Evolutionary conservation across 148 eudicot genomes (phyloP).

Genomic region (Vaccinium macrocarpon): DNA sequence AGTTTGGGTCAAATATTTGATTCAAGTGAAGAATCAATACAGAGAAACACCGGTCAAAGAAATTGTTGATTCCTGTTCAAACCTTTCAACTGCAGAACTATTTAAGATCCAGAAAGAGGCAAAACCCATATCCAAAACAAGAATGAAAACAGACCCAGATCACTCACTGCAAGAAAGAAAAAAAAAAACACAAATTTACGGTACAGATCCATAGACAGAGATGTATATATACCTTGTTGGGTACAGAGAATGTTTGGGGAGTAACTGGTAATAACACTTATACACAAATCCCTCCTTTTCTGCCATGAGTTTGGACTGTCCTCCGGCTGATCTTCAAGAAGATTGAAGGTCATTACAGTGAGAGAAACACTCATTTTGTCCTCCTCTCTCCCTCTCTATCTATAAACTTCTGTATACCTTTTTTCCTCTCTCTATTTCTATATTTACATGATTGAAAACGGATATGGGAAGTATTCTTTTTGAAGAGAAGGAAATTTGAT

Average conservation of each 20-base stretch:
- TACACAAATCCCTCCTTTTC: slow-evolving; percentile 87
- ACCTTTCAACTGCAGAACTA: slow-evolving; percentile 11
- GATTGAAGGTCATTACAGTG: slow-evolving; percentile 87
- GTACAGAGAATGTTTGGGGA: slow-evolving; percentile 88
- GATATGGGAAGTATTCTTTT: background rate
- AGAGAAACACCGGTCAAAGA: background rate
- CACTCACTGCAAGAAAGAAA: slow-evolving; percentile 18
- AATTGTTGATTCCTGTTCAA: background rate
- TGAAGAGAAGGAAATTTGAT: background rate
- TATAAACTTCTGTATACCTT: too few relatives aligned
- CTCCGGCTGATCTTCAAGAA: slow-evolving; percentile 78
- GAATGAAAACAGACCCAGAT: slow-evolving; percentile 18
- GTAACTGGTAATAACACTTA: slow-evolving; percentile 87
- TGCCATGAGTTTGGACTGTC: slow-evolving; percentile 90
- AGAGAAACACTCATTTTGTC: slow-evolving; percentile 75
- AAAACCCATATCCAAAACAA: slow-evolving; percentile 15
- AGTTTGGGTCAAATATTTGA: too few relatives aligned
- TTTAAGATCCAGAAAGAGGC: slow-evolving; percentile 12
- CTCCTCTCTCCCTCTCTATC: slow-evolving; percentile 14
- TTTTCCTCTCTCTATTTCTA: background rate
- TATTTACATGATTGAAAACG: background rate
- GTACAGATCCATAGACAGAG: slow-evolving; percentile 16
- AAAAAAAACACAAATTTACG: slow-evolving; percentile 14
- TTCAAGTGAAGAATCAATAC: too few relatives aligned
- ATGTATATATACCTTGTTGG: slow-evolving; percentile 62